phyloP scores from a whole-genome alignment of 768 basidiomycete species.

The Cubamyces lactineus region DNA sequence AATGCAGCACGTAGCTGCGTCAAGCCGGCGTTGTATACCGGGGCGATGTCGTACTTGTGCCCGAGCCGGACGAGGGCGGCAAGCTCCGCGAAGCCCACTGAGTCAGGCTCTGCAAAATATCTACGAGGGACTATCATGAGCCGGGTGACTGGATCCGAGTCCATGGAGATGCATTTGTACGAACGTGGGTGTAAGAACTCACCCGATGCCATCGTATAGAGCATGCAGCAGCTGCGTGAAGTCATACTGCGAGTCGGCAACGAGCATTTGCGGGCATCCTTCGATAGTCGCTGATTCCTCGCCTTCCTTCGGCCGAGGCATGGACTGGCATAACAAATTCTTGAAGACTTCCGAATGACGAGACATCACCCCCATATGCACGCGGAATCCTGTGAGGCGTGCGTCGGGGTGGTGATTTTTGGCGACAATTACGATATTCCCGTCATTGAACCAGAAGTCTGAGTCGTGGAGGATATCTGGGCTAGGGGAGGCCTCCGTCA shows the following conservation, averaged over 20 bases:
- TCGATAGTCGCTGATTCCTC: not conserved
- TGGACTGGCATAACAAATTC: not conserved
- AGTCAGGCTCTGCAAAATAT: too few species aligned
- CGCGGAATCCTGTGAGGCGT: not conserved
- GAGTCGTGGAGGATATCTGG: not conserved
- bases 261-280: slow-evolving; percentile 1
- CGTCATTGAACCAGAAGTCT: slow-evolving; percentile 63
- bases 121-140: too few species aligned
- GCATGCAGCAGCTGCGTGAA: slow-evolving; percentile 9
- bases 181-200: not conserved
- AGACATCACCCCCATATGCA: slow-evolving; percentile 6
- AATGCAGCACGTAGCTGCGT: not conserved
- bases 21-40: not conserved
- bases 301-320: not conserved
- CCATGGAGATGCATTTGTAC: too few species aligned
- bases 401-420: not conserved
- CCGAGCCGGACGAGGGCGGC: slow-evolving; percentile 15
- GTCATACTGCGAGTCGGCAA: slow-evolving; percentile 3
- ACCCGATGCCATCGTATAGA: slow-evolving; percentile 5
- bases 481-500: not conserved
- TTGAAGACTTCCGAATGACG: slow-evolving; percentile 6
- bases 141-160: too few species aligned
- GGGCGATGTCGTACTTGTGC: slow-evolving; percentile 16
- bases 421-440: slow-evolving; percentile 66
- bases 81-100: not conserved